A percentile compares a stretch with the other conserved stretches of the same genome.
Conservation (phyloP, 2,329 filamentous ascomycete species). For the Penicillium sp. region DNA sequence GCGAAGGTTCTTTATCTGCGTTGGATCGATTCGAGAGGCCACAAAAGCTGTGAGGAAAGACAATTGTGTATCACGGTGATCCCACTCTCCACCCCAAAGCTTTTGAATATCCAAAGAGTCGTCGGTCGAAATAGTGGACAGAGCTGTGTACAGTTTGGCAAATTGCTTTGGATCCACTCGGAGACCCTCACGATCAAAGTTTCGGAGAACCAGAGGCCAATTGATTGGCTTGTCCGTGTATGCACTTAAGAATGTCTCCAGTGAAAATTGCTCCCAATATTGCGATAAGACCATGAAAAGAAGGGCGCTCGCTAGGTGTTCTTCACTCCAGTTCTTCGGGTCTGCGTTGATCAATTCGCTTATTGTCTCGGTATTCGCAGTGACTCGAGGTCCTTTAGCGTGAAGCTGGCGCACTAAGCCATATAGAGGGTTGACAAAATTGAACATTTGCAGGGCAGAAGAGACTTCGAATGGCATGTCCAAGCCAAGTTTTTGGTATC, state of each 20-base stretch:
- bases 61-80: slow-evolving; percentile 79
- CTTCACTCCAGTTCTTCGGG: slow-evolving; percentile 68
- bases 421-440: slow-evolving; percentile 42
- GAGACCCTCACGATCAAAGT: slow-evolving; percentile 77
- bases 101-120: slow-evolving; percentile 76
- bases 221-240: slow-evolving; percentile 57
- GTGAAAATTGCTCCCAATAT: slow-evolving; percentile 63
- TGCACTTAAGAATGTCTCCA: slow-evolving; percentile 65
- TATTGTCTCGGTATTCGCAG: slow-evolving; percentile 69
- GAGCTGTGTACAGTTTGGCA: slow-evolving; percentile 72
- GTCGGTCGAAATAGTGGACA: slow-evolving; percentile 68
- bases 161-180: slow-evolving; percentile 79
- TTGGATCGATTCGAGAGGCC: slow-evolving; percentile 75
- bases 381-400: slow-evolving; percentile 70
- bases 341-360: slow-evolving; percentile 59
- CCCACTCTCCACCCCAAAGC: slow-evolving; percentile 88
- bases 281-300: slow-evolving; percentile 66
- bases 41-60: slow-evolving; percentile 91
- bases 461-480: slow-evolving; percentile 46
- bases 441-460: slow-evolving; percentile 48
- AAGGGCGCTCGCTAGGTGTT: slow-evolving; percentile 78
- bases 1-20: slow-evolving; percentile 77
- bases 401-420: slow-evolving; percentile 66
- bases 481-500: slow-evolving; percentile 62
- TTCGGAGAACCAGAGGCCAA: slow-evolving; percentile 69